These are phyloP conservation scores for Globisporangium emineosum DNA, from an alignment of 352 stramenopile species.

Conservation along the genomic window DNA sequence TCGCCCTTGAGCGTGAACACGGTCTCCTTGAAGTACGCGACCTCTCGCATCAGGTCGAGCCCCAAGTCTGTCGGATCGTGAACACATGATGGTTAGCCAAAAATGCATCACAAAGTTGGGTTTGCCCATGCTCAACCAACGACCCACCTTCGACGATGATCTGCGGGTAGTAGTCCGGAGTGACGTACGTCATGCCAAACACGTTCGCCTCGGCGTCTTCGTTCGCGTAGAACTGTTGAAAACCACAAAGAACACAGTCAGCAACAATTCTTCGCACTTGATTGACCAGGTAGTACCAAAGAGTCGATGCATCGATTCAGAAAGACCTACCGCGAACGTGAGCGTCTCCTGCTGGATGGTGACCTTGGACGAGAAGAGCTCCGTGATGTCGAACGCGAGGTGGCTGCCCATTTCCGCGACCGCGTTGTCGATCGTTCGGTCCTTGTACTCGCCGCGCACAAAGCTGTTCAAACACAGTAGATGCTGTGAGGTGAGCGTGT, in stretches of 20 bases:
- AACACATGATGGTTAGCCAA: not conserved
- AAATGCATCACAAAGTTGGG: not conserved
- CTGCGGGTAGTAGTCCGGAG: constrained; percentile 69
- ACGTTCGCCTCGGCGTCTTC: constrained; percentile 51
- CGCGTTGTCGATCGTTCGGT: constrained; percentile 57
- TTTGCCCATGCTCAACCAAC: not conserved
- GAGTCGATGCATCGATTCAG: not conserved
- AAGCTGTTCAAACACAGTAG: constrained; percentile 17
- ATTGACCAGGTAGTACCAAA: not conserved
- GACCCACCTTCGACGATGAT: constrained; percentile 66
- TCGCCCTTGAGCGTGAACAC: constrained; percentile 77
- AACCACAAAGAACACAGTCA: constrained; percentile 3
- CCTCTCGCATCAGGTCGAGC: constrained; percentile 78
- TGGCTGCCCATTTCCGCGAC: constrained; percentile 52
- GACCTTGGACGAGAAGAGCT: constrained; percentile 57
- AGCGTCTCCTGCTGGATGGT: constrained; percentile 41
- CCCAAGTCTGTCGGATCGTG: constrained; percentile 41
- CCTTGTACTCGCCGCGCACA: constrained; percentile 30
- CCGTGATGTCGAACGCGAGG: constrained; percentile 79
- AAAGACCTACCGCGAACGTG: constrained; percentile 45
- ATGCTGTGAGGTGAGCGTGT: not conserved
- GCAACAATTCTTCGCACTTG: not conserved
- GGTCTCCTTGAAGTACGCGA: constrained; percentile 74
- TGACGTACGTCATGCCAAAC: constrained; percentile 55
- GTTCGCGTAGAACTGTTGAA: constrained; percentile 39